These are phyloP conservation scores for Salinomyces thailandicus DNA, from an alignment of 2,329 filamentous ascomycete genomes.

Conservation along the genomic window DNA sequence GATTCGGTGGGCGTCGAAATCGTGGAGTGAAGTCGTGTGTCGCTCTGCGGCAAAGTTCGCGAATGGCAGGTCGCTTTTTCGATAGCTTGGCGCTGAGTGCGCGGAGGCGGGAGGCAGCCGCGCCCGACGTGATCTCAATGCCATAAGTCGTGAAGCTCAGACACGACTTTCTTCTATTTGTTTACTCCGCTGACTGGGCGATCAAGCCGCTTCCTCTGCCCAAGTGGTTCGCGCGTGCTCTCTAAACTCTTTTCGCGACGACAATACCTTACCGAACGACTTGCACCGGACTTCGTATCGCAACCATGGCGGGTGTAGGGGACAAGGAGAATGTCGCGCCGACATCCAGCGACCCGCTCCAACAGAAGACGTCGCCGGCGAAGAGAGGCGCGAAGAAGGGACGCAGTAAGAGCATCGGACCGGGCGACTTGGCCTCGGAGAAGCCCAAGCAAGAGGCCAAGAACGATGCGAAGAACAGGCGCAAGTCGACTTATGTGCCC, in stretches of 20 bases:
- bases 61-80: not conserved
- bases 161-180: too few species aligned
- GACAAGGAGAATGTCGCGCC: constrained; percentile 29
- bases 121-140: too few species aligned
- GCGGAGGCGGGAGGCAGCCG: not conserved
- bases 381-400: constrained; percentile 50
- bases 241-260: too few species aligned
- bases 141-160: too few species aligned
- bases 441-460: constrained; percentile 28
- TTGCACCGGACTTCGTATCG: too few species aligned
- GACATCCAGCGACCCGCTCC: constrained; percentile 22
- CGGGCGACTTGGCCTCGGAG: constrained; percentile 70
- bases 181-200: not conserved
- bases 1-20: constrained; percentile 3
- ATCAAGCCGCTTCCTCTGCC: not conserved
- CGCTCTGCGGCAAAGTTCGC: not conserved
- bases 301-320: constrained; percentile 11
- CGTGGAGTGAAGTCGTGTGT: not conserved
- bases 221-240: too few species aligned
- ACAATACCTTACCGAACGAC: too few species aligned
- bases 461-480: constrained; percentile 21
- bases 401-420: constrained; percentile 91
- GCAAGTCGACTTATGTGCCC: constrained; percentile 38
- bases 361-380: constrained; percentile 13
- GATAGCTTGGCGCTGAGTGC: not conserved